Conservation (phyloP, 768 basidiomycete genomes). For the Boletus rubescentipes region DNA sequence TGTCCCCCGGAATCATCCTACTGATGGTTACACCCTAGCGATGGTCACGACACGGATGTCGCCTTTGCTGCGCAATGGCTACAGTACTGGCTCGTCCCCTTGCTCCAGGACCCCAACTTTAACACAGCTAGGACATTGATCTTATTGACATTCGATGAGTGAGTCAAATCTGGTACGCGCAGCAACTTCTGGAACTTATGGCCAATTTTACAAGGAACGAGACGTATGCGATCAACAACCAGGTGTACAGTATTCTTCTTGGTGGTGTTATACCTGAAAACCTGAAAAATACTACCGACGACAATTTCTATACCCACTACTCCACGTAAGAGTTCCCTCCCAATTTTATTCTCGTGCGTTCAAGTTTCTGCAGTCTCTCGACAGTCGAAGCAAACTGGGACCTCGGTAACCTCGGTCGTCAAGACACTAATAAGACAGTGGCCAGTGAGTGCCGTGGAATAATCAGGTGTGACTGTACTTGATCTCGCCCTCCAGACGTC, state of each 20-base stretch:
- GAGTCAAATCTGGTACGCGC: conserved; percentile 21
- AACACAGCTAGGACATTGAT: conserved; percentile 56
- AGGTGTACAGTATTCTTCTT: conserved; percentile 35
- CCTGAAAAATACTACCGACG: too few species aligned
- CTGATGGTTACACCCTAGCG: conserved; percentile 28
- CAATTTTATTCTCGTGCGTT: not conserved
- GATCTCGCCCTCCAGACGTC: conserved; percentile 38
- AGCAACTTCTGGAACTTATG: not conserved
- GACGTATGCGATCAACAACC: conserved; percentile 41
- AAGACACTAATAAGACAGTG: conserved; percentile 47
- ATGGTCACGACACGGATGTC: conserved; percentile 58
- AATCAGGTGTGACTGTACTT: not conserved
- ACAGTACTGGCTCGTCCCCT: conserved; percentile 48
- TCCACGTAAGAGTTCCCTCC: too few species aligned
- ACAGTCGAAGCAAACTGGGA: conserved; percentile 61
- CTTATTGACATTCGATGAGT: conserved; percentile 62
- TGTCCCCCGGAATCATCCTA: not conserved
- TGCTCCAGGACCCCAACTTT: conserved; percentile 50
- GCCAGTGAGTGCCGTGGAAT: conserved; percentile 5
- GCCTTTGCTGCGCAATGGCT: conserved; percentile 48
- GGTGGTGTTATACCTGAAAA: conserved; percentile 30
- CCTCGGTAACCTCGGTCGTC: conserved; percentile 55
- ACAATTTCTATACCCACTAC: too few species aligned
- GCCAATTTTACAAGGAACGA: conserved; percentile 19
- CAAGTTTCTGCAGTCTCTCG: conserved; percentile 34